These are phyloP conservation scores for Diaporthe sp. DNA, from an alignment of 2,329 filamentous ascomycete genomes.

Conservation along the genomic window DNA sequence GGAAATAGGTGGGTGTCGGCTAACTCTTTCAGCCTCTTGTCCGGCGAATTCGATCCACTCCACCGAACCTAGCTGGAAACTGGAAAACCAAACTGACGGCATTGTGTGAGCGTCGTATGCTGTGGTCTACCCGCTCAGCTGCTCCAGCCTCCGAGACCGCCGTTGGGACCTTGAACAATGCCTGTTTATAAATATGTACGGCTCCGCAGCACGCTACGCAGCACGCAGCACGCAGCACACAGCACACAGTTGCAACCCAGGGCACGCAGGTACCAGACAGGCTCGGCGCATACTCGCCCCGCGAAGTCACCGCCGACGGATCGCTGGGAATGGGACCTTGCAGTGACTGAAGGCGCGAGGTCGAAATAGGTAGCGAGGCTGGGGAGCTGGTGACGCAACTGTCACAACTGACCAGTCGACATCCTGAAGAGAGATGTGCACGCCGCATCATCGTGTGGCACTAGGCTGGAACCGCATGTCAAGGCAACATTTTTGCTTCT, in stretches of 20 bases:
- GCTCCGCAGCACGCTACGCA: not conserved
- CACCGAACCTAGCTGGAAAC: not conserved
- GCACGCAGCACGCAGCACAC: too few relatives aligned
- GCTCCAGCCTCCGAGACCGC: not conserved
- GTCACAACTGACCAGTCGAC: not conserved
- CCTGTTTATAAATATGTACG: not conserved
- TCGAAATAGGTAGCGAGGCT: constrained; percentile 3
- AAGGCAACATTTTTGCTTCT: not conserved
- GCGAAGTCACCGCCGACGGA: constrained; percentile 1
- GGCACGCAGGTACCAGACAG: not conserved
- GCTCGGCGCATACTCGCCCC: constrained; percentile 11
- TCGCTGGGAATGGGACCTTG: constrained; percentile 16
- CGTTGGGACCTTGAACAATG: not conserved
- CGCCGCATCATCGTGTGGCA: not conserved
- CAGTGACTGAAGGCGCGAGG: constrained; percentile 1
- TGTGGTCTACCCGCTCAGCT: not conserved
- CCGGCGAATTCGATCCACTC: constrained; percentile 21
- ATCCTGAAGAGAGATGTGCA: not conserved
- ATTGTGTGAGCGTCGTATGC: not conserved
- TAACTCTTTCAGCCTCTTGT: constrained; percentile 23
- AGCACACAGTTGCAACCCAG: not conserved
- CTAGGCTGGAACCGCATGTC: too few relatives aligned
- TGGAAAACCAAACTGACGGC: not conserved
- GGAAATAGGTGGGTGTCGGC: constrained; percentile 8
- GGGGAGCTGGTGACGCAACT: not conserved